These are phyloP conservation scores for Xylaria polymorpha DNA, from an alignment of 2,329 filamentous ascomycete species.

Conservation along the genomic window DNA sequence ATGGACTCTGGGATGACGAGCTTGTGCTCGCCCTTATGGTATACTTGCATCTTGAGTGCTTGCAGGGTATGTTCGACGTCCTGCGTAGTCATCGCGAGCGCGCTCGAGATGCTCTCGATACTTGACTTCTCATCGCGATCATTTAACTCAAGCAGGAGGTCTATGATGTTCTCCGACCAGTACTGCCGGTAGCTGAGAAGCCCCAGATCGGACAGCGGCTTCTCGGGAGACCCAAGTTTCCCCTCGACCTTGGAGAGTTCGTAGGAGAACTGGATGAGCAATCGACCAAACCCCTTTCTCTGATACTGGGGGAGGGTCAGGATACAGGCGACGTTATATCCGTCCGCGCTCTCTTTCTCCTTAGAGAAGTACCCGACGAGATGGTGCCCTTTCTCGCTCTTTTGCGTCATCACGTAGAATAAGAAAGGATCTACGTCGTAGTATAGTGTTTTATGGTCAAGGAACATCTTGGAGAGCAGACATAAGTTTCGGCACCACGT, in stretches of 20 bases:
- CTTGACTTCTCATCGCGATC: constrained; percentile 78
- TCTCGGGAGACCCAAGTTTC: constrained; percentile 95
- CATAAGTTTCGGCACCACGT: constrained; percentile 98
- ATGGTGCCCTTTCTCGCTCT: constrained; percentile 90
- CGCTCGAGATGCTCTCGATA: constrained; percentile 83
- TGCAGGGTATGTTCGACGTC: constrained; percentile 96
- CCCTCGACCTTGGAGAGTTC: constrained; percentile 95
- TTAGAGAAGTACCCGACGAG: constrained; percentile 99
- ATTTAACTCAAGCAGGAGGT: constrained; percentile 80
- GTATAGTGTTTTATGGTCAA: constrained; percentile 96
- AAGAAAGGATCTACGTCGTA: constrained; percentile 99
- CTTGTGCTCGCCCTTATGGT: constrained; percentile 96
- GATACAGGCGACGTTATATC: constrained; percentile 98
- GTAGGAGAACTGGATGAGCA: constrained; percentile 97
- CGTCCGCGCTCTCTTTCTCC: constrained; percentile 96
- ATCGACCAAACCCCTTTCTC: constrained; percentile 89
- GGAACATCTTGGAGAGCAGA: constrained; percentile 92
- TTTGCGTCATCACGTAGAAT: constrained; percentile 97
- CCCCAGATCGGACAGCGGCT: constrained; percentile 93
- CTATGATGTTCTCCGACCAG: constrained; percentile 95
- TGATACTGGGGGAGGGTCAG: constrained; percentile 96
- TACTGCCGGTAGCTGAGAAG: constrained; percentile 95
- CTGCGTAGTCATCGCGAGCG: constrained; percentile 94
- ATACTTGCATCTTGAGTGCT: constrained; percentile 93
- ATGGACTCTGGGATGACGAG: constrained; percentile 90